A percentile compares a stretch with the other conserved stretches of the same genome.
These are phyloP conservation scores for Vanderwaltozyma yarrowii DNA, from an alignment of 805 yeast genomes.

Conservation along the genomic window DNA sequence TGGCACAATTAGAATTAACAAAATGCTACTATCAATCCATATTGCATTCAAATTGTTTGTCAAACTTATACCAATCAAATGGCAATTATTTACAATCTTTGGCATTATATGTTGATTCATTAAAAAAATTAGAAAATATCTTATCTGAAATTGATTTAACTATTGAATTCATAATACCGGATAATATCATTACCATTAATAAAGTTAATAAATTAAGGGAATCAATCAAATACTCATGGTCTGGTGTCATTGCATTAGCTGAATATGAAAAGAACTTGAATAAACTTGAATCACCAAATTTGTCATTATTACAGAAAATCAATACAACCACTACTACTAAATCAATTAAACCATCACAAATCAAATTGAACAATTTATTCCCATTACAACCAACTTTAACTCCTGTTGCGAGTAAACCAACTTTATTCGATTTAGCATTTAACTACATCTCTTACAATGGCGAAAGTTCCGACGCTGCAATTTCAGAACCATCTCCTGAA, in stretches of 20 bases:
- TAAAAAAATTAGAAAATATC: conserved; percentile 11
- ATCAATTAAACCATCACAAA: conserved; percentile 13
- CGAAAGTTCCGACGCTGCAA: conserved; percentile 10
- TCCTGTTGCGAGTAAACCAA: conserved; percentile 76
- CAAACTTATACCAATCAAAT: conserved; percentile 20
- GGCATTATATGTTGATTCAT: conserved; percentile 22
- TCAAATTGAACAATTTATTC: conserved; percentile 19
- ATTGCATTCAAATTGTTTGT: conserved; percentile 20
- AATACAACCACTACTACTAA: conserved; percentile 4
- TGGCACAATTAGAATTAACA: conserved; percentile 23
- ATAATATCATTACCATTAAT: conserved; percentile 13
- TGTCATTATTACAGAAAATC: conserved; percentile 35
- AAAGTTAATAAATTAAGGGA: conserved; percentile 42
- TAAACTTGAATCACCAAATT: conserved; percentile 5
- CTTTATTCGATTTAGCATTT: conserved; percentile 81
- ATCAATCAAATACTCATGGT: conserved; percentile 31
- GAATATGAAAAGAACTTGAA: conserved; percentile 23
- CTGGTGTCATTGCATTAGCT: conserved; percentile 29
- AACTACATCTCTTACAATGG: conserved; percentile 54
- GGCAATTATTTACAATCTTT: conserved; percentile 23
- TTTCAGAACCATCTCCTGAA: conserved; percentile 8
- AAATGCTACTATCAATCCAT: conserved; percentile 15
- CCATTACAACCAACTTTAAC: conserved; percentile 33
- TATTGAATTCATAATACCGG: conserved; percentile 13
- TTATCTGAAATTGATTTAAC: conserved; percentile 4